Evolutionary conservation across 805 yeast species (phyloP), one percentile per base, ranked within the genome.

Genomic region (Starmerella apis): DNA sequence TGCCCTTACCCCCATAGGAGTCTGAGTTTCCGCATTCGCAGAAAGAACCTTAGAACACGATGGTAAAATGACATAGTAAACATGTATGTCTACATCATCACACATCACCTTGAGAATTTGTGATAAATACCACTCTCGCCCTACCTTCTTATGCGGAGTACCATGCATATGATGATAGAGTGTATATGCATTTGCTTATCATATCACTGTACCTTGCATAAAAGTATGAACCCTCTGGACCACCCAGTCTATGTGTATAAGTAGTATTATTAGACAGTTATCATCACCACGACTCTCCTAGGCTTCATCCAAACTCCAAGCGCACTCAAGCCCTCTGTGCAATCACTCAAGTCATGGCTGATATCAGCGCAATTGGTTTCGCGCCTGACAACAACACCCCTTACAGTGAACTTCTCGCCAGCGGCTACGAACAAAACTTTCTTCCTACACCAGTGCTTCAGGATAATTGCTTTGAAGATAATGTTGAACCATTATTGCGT

Each of bases 131-230:
- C n/a, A n/a, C n/a, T n/a, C n/a, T n/a, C n/a, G n/a, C n/a, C n/a
- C n/a, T n/a, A n/a, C n/a, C 22, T 4, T 16, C 37, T 4, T 18
- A 18, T 18, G 37, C 37, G 11, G 11, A 13, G 22, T 20, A 6
- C 14, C 22, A 14, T 23, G 43, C 43, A 24, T 23, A 30, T 38
- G 30, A 23, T 38, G 30, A 24, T n/a, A 19, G 18, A 23, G 30
- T 30, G 4, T 6, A 3, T 14, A 16, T 41, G 44, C 33, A 16
- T 27, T 4, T 41, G 44, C 44, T 25, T 27, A 27, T 25, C 44
- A 41, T 41, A 41, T 41, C 44, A 14, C 22, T 4, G 10, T 3
- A 11, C 19, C 43, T 13, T 41, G 44, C 44, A 41, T 41, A 41
- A 27, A 6, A 27, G 5, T 24, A 19, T 33, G 11, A 33, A 33